A percentile compares a stretch with the other conserved stretches of the same genome.
These are phyloP conservation scores for Fusarium chuoi DNA, from an alignment of 2,329 filamentous ascomycete genomes.

Conservation along the genomic window DNA sequence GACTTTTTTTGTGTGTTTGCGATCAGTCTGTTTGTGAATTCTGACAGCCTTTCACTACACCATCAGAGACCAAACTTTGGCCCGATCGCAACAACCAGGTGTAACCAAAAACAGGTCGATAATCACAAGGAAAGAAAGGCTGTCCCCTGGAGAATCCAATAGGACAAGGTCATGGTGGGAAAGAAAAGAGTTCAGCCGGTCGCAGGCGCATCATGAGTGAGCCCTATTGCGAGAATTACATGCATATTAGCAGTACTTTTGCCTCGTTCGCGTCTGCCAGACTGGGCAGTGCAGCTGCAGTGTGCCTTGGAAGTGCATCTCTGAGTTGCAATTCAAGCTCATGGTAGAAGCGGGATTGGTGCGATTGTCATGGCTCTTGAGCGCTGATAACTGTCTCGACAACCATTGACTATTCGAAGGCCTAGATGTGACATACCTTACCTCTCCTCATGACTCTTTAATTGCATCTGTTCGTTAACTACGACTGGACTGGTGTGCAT, in stretches of 20 bases:
- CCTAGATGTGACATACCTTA: neutral
- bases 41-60: slow-evolving; percentile 11
- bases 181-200: slow-evolving; percentile 9
- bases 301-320: slow-evolving; percentile 20
- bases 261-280: slow-evolving; percentile 2
- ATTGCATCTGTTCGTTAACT: slow-evolving; percentile 37
- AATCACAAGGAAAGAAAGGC: slow-evolving; percentile 12
- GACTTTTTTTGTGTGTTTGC: neutral
- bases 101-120: neutral
- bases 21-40: slow-evolving; percentile 3
- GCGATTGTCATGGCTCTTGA: neutral
- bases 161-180: neutral
- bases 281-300: slow-evolving; percentile 23
- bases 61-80: slow-evolving; percentile 4
- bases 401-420: slow-evolving; percentile 7
- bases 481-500: slow-evolving; percentile 2
- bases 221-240: slow-evolving; percentile 26
- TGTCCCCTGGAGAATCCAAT: slow-evolving; percentile 10
- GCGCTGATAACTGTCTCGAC: neutral
- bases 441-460: slow-evolving; percentile 35
- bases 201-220: slow-evolving; percentile 27
- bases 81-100: slow-evolving; percentile 18
- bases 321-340: slow-evolving; percentile 10
- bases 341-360: slow-evolving; percentile 10
- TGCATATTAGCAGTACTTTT: slow-evolving; percentile 16